phyloP scores from a whole-genome alignment of 306 rosid genomes.

The Dalbergia cochinchinensis region DNA sequence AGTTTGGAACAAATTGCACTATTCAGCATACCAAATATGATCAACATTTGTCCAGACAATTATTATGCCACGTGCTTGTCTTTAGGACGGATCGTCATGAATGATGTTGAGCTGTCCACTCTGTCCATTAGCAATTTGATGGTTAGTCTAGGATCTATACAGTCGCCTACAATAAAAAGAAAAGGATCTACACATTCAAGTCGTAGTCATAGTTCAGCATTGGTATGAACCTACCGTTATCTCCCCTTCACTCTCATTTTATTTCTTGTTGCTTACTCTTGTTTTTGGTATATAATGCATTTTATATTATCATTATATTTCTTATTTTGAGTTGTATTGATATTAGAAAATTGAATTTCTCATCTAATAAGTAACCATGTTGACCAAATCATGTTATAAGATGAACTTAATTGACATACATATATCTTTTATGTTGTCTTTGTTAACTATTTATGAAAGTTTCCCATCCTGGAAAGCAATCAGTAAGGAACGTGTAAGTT shows the following conservation, averaged over 20 bases:
- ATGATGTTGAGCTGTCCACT: not conserved
- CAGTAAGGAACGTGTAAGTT: not conserved
- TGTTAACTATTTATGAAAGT: not conserved
- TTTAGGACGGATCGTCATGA: not conserved
- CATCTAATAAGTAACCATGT: too few species aligned
- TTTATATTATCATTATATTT: too few species aligned
- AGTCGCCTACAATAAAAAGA: too few species aligned
- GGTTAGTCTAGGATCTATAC: not conserved
- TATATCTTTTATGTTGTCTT: not conserved
- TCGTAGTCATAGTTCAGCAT: conserved; percentile 15
- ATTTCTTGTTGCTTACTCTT: not conserved
- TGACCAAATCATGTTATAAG: too few species aligned
- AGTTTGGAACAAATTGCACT: not conserved
- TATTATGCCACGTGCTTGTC: not conserved
- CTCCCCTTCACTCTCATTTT: not conserved
- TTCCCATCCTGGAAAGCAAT: not conserved
- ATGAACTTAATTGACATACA: too few species aligned
- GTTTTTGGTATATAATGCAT: not conserved
- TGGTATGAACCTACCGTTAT: not conserved
- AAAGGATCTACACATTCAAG: not conserved
- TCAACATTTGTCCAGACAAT: not conserved
- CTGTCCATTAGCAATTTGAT: not conserved
- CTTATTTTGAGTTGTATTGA: too few species aligned
- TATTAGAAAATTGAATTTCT: too few species aligned
- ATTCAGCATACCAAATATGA: not conserved